phyloP scores from a whole-genome alignment of 2,329 filamentous ascomycete genomes.

The Keithomyces neogunnii region DNA sequence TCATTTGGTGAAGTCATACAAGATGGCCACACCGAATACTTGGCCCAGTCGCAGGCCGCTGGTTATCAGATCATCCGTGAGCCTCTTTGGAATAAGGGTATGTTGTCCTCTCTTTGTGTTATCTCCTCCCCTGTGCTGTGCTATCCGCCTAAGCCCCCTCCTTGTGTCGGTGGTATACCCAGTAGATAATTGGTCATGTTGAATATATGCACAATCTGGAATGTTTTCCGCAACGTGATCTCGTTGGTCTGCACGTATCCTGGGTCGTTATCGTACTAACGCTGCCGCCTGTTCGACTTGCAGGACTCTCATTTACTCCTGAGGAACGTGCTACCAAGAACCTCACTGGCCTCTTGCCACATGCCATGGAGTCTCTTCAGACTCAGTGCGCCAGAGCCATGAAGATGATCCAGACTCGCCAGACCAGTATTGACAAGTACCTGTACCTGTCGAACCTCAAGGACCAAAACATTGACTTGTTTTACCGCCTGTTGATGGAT shows the following conservation, averaged over 20 bases:
- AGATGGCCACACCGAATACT: constrained; percentile 42
- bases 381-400: constrained; percentile 59
- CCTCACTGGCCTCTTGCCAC: constrained; percentile 57
- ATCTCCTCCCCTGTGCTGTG: neutral
- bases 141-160: neutral
- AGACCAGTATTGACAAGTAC: constrained; percentile 72
- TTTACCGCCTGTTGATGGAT: constrained; percentile 74
- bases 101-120: constrained; percentile 2
- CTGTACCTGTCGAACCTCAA: constrained; percentile 72
- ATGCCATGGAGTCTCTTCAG: constrained; percentile 51
- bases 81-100: constrained; percentile 60
- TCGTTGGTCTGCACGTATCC: neutral
- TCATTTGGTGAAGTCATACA: constrained; percentile 49
- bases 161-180: neutral
- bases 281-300: neutral
- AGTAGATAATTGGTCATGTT: constrained; percentile 1
- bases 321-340: constrained; percentile 56
- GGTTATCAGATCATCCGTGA: constrained; percentile 55
- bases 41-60: constrained; percentile 40
- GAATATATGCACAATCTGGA: neutral
- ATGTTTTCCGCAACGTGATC: neutral
- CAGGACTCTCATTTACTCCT: constrained; percentile 56
- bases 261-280: constrained; percentile 1
- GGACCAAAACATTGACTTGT: constrained; percentile 68
- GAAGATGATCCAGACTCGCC: constrained; percentile 62